Base-by-base conservation (phyloP, 2,329 filamentous ascomycete genomes). In the Geosmithia flava region DNA sequence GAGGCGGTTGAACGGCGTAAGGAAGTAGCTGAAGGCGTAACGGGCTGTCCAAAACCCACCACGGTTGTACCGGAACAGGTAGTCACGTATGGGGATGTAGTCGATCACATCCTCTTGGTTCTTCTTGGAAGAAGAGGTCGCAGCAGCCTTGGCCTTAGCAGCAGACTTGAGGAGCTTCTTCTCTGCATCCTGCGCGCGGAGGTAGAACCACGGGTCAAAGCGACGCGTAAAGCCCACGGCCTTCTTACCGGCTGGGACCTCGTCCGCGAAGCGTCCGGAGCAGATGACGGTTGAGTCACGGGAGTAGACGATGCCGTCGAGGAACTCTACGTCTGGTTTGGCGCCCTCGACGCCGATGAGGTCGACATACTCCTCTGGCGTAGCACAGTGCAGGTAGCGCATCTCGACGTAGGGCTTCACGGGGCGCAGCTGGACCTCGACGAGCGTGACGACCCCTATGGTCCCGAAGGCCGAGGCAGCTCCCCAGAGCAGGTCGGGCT, bases 181-280 rank as follows among this genome's bases (percentile, higher is more conserved):
- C 51, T 60, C 54, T 39, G 61, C 58, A n/a, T 69, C 61, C 53
- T 77, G 63, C 1, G 76, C 82, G 53, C 85, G 83, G 2, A 87
- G 65, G 51, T 87, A 88, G 58, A 86, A 87, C 85, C 84, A 89
- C 0, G 81, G 78, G 53, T 89, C 84, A 3, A 60, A 61, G 0
- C 74, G 65, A 11, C 74, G 67, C n/a, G 73, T 75, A 60, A 87
- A 84, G 0, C 59, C 67, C 20, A 63, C 64, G 1, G 65, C 55
- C 43, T 58, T 59, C 2, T 52, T 50, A 1, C 59, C 63, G 0
- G 58, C 48, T 0, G 70, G 70, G 0, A 70, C 51, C 0, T 65
- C 58, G 46, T 83, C 67, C 1, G 71, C 71, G 16, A 85, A 64
- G 10, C 67, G 68, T 0, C 84, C 84, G 0, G 72, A 69, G 58